Percentiles rank a stretch among this genome's conserved stretches.
phyloP scores from a whole-genome alignment of 1,139 yeast genomes.

The Yamadazyma aaseri region DNA sequence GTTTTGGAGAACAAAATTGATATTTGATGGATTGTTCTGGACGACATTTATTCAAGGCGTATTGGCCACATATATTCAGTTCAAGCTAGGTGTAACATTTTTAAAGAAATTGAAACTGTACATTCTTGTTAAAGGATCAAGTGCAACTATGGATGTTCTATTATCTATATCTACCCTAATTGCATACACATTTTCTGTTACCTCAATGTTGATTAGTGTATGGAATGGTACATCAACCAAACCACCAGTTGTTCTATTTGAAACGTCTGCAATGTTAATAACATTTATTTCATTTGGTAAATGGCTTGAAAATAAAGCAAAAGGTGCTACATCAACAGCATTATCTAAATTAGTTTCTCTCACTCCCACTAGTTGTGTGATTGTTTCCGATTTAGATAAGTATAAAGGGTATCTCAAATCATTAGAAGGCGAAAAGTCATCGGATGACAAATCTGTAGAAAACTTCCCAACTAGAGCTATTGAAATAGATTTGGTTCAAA shows the following conservation, averaged over 20 bases:
- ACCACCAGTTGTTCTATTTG: constrained; percentile 78
- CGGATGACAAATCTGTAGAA: constrained; percentile 8
- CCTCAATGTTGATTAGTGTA: constrained; percentile 50
- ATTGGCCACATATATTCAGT: constrained; percentile 67
- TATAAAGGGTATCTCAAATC: constrained; percentile 22
- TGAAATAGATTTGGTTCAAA: constrained; percentile 73
- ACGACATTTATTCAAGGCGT: constrained; percentile 62
- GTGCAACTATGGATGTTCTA: constrained; percentile 94
- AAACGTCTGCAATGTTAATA: constrained; percentile 82
- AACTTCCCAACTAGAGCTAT: constrained; percentile 37
- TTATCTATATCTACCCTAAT: constrained; percentile 81
- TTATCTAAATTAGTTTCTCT: constrained; percentile 75
- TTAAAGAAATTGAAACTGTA: constrained; percentile 64
- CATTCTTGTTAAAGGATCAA: constrained; percentile 55
- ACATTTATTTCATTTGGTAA: constrained; percentile 86
- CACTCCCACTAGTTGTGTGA: constrained; percentile 75
- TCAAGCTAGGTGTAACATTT: constrained; percentile 63
- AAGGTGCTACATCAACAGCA: constrained; percentile 91
- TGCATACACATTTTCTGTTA: constrained; percentile 71
- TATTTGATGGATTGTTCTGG: constrained; percentile 55
- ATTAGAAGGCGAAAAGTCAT: constrained; percentile 12
- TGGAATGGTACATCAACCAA: constrained; percentile 33
- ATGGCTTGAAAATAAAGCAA: constrained; percentile 87
- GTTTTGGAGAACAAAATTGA: constrained; percentile 24
- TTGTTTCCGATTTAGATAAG: constrained; percentile 44